Evolutionary conservation across 345 rosid genomes (phyloP).

Genomic region (Abelmoschus esculentus): DNA sequence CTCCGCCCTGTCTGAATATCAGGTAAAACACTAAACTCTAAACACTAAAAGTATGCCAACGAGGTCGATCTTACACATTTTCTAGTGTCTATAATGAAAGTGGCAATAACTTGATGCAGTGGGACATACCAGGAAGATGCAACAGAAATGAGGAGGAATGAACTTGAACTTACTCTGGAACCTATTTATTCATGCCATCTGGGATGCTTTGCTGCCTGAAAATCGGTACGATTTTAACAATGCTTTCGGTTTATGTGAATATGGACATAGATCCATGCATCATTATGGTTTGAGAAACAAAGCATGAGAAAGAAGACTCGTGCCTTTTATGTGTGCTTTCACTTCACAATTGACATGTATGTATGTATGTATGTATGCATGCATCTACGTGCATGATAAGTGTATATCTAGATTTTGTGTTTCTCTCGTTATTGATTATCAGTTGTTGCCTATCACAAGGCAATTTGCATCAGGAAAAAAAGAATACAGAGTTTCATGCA

Average conservation of each 20-base stretch:
- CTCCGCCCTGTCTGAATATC: slow-evolving; percentile 50
- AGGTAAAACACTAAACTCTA: slow-evolving; percentile 23
- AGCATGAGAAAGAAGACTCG: not conserved
- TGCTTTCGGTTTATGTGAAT: slow-evolving; percentile 6
- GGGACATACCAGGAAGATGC: slow-evolving; percentile 51
- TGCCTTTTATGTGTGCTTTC: not conserved
- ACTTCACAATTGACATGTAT: not conserved
- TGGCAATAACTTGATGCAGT: slow-evolving; percentile 32
- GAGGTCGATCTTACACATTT: not conserved
- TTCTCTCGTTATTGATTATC: not conserved
- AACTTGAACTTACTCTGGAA: slow-evolving; percentile 60
- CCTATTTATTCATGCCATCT: slow-evolving; percentile 47
- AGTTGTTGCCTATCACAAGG: no score
- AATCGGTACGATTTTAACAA: slow-evolving; percentile 7
- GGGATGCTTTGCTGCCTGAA: slow-evolving; percentile 51
- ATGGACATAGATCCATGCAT: not conserved
- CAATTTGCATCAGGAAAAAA: not conserved
- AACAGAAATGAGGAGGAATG: slow-evolving; percentile 51
- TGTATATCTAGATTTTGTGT: not conserved
- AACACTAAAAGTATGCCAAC: no score
- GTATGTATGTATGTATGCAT: no score
- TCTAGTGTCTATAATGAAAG: not conserved
- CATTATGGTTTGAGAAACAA: not conserved
- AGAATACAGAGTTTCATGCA: not conserved
- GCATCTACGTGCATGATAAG: not conserved